These are phyloP conservation scores for Neoboletus magnificus DNA, from an alignment of 768 basidiomycete genomes.

Conservation along the genomic window DNA sequence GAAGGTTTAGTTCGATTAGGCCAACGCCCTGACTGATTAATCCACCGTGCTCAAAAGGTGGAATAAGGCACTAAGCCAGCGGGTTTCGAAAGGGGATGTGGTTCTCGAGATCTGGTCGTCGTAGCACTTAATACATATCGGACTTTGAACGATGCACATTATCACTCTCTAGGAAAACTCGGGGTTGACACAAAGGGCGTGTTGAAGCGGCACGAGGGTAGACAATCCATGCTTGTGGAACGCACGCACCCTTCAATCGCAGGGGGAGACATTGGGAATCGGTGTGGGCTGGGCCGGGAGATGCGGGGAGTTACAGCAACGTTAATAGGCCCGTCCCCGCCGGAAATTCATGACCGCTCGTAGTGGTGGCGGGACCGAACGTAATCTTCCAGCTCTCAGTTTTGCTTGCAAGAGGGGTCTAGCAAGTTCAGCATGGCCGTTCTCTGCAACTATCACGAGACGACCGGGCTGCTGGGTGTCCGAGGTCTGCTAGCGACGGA, in stretches of 20 bases:
- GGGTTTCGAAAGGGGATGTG: not conserved
- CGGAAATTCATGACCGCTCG: not conserved
- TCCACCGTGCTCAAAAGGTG: not conserved
- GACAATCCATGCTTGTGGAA: not conserved
- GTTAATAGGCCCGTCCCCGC: not conserved
- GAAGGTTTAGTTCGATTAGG: not conserved
- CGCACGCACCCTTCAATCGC: not conserved
- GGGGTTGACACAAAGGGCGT: not conserved
- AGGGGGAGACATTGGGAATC: too few species aligned
- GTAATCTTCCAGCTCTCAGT: not conserved
- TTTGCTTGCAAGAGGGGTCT: not conserved
- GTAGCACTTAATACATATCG: not conserved
- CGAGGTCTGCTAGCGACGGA: constrained; percentile 12
- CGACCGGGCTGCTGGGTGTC: constrained; percentile 1
- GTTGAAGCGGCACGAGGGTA: not conserved
- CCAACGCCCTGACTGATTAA: not conserved
- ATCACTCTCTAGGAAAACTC: not conserved
- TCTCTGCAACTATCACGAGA: not conserved
- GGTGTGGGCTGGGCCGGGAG: too few species aligned
- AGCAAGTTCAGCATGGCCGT: not conserved
- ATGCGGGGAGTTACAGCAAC: not conserved
- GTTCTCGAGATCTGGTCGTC: not conserved
- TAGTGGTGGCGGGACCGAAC: not conserved
- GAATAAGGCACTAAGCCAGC: too few species aligned
- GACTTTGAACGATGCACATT: not conserved